Evolutionary conservation across 139 green algal genomes (phyloP).

Genomic region (Chlorella sp.): DNA sequence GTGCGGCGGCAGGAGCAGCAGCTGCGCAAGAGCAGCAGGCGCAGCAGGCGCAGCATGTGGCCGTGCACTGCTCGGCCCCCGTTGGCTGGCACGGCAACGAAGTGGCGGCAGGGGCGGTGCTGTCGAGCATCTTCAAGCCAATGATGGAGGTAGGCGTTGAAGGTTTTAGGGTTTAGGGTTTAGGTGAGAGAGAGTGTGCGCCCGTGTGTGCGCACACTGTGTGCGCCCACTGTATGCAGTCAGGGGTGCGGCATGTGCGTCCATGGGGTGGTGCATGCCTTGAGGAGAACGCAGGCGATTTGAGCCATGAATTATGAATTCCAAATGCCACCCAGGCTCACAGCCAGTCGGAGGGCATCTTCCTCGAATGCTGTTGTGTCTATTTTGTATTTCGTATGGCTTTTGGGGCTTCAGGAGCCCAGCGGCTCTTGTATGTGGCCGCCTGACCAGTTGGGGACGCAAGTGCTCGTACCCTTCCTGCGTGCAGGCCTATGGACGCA

Average conservation of each 20-base stretch:
- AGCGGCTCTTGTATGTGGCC: too few species aligned
- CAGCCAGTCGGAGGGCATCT: too few species aligned
- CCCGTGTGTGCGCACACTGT: too few species aligned
- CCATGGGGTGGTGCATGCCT: too few species aligned
- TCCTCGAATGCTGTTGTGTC: too few species aligned
- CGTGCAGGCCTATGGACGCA: background rate
- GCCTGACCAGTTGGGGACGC: background rate
- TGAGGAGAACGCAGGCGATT: too few species aligned
- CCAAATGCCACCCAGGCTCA: background rate
- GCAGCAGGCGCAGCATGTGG: background rate
- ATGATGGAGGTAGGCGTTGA: slow-evolving; percentile 24
- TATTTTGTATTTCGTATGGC: too few species aligned
- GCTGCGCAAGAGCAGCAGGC: background rate
- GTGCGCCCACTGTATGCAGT: too few species aligned
- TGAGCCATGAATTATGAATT: background rate
- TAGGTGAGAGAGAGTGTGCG: too few species aligned
- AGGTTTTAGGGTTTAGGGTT: too few species aligned
- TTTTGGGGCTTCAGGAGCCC: too few species aligned
- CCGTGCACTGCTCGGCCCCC: background rate
- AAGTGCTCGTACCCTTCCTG: background rate
- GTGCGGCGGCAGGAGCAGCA: background rate
- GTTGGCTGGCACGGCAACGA: slow-evolving; percentile 15
- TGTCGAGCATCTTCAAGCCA: slow-evolving; percentile 7
- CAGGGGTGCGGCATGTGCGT: too few species aligned
- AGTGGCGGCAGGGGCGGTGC: slow-evolving; percentile 16